Base-by-base conservation (phyloP, 192 early-diverging fungal genomes). In the Mortierella alpina region DNA sequence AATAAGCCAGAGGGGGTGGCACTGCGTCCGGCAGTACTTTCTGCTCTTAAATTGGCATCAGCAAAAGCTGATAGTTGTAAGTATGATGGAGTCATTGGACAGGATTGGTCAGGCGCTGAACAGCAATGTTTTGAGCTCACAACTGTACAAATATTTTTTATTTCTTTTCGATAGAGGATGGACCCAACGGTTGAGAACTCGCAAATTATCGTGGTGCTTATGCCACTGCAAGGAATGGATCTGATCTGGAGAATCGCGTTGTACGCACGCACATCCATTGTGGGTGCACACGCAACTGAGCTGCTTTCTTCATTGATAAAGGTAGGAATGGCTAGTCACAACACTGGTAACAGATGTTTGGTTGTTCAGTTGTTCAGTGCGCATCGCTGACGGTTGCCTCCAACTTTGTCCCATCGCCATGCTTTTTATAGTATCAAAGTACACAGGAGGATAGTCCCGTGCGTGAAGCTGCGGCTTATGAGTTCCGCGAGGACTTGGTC, bases 161-260 rank as follows among this genome's bases (percentile, higher is more conserved):
- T 66, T 22, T 59, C 10, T 63, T 73, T 12, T 39, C 23, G 23
- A 4, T 66, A 75, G 64, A 40, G 40, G 17, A 42, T 51, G 1
- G 73, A 64, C 11, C 55, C 61, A n/a, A 11, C 39, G n/a, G 41
- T 59, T 51, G 69, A 70, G 5, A 53, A 48, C 7, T 42, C 66
- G 7, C 67, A 72, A 20, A 51, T 56, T 15, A 66, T 84, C 17
- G 31, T 72, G 3, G 66, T 86, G 9, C 50, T 78, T n/a, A 74
- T 63, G 2, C 76, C 83, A 9, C 63, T 86, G 6, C 66, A 71
- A 45, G 85, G 80, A 59, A 82, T 82, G 66, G 79, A 86, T 41
- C 63, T 84, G 56, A 82, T 86, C 45, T 86, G 85, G 85, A 76
- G 82, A 13, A 82, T 86, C 23, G 85, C 85, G 0, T 68, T 86